Conservation (phyloP, 163 green algal genomes). For the Scenedesmus sp. region DNA sequence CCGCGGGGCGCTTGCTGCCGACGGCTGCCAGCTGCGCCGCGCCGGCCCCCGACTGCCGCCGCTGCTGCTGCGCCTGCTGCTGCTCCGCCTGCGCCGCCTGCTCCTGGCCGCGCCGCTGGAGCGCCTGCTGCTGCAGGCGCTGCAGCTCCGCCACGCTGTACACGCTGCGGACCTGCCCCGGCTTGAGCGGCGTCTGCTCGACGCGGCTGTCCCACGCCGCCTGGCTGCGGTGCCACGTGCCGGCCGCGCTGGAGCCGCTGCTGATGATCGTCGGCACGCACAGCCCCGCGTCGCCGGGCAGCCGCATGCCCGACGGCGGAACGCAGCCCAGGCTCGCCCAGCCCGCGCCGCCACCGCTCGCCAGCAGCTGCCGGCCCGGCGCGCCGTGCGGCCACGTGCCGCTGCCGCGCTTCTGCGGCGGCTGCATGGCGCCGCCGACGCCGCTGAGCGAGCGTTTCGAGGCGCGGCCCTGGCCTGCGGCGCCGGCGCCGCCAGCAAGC, state of each 20-base stretch:
- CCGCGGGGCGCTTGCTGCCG: neutral
- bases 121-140: conserved; percentile 4
- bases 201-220: conserved; percentile 21
- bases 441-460: too few species aligned
- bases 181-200: conserved; percentile 17
- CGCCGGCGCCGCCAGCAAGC: neutral
- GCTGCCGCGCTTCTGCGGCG: too few species aligned
- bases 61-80: conserved; percentile 19
- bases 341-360: too few species aligned
- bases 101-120: too few species aligned
- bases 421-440: too few species aligned
- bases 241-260: neutral
- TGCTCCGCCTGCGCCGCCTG: too few species aligned
- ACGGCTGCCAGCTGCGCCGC: neutral
- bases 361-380: too few species aligned
- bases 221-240: conserved; percentile 29
- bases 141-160: conserved; percentile 22
- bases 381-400: too few species aligned
- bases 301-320: neutral
- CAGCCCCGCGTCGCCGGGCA: conserved; percentile 5
- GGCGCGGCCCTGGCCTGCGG: too few species aligned
- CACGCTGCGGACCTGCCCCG: conserved; percentile 3
- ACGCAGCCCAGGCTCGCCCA: too few species aligned
- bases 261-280: conserved; percentile 18
- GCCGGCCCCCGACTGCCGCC: too few species aligned